These are phyloP conservation scores for Senna siamea DNA, from an alignment of 306 rosid species.

Conservation along the genomic window DNA sequence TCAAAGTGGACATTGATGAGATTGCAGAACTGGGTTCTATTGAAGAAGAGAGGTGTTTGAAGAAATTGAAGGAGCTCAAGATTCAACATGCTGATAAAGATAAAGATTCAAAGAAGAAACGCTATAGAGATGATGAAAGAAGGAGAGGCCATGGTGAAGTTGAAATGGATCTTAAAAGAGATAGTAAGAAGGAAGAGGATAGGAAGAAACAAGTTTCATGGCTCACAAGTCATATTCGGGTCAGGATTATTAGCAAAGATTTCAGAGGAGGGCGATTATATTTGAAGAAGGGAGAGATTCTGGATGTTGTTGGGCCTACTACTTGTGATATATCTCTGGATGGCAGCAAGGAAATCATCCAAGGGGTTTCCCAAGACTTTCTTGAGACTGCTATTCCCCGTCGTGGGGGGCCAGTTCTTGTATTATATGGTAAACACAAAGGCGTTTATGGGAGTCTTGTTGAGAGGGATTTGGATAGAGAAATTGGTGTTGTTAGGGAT, in stretches of 20 bases:
- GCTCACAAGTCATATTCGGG: conserved; percentile 85
- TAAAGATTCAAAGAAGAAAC: conserved; percentile 39
- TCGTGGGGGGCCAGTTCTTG: conserved; percentile 80
- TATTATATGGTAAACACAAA: conserved; percentile 75
- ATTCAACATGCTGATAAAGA: conserved; percentile 23
- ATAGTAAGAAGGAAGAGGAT: conserved; percentile 35
- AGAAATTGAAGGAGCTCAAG: conserved; percentile 59
- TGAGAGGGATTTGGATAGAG: conserved; percentile 76
- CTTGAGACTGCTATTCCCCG: conserved; percentile 82
- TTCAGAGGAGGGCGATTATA: conserved; percentile 75
- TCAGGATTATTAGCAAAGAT: conserved; percentile 66
- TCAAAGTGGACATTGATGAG: conserved; percentile 49
- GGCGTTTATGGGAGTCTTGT: conserved; percentile 79
- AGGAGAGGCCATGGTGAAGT: conserved; percentile 26
- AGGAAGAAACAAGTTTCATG: conserved; percentile 50
- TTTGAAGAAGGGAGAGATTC: conserved; percentile 75
- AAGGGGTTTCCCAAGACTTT: conserved; percentile 74
- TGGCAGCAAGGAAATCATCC: conserved; percentile 73
- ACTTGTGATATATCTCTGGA: conserved; percentile 86
- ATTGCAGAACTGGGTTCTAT: conserved; percentile 62
- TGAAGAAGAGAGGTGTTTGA: conserved; percentile 71
- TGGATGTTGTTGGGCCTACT: conserved; percentile 79
- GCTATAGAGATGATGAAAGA: conserved; percentile 17
- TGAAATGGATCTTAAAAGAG: conserved; percentile 27
- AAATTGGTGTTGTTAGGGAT: conserved; percentile 68